Base-by-base conservation (phyloP, 805 yeast genomes). In the Pichia gijzeniarum region DNA sequence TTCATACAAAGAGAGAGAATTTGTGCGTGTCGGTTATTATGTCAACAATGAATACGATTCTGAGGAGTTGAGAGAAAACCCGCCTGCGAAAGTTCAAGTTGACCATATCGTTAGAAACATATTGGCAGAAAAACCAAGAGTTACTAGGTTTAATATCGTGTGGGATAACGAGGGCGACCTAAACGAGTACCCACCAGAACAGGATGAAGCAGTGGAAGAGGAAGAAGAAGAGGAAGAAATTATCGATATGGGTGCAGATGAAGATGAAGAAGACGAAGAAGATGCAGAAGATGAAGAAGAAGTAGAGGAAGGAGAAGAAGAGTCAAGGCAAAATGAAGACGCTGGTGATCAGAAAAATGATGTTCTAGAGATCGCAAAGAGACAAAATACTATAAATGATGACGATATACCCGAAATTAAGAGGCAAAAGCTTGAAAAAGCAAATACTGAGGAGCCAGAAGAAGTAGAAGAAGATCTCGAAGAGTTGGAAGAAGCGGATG, bases 21-120 rank as follows among this genome's bases (percentile, higher is more conserved):
- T 93, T 69, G 99, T 93, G 2, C 73, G 98, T 49, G 99, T 93
- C 5, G 99, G 99, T 0, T 93, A 93, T 68, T 93, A 93, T 59
- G 99, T 93, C 48, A 93, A 93, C 67, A 93, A 93, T 65, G 99
- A 93, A 60, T 93, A 93, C 58, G 97, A 91, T 59, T 73, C 82
- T 14, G 98, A 91, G 60, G 98, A 93, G 56, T 67, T 93, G 57
- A 75, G 96, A 47, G 96, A 89, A 59, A 87, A 85, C 53, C 97
- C 97, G 1, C 98, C 98, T 2, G 77, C 82, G 2, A 87, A 89
- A 60, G 96, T 91, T 1, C 96, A 87, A 58, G 89, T 91, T 4
- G 96, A 88, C 47, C 93, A 85, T 58, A 96, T 93, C 35, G 95
- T 87, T 25, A 77, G 99, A 59, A 93, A 91, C 64, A 85, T 93